phyloP scores from a whole-genome alignment of 2,329 filamentous ascomycete genomes.

The Penicillium olsonii region DNA sequence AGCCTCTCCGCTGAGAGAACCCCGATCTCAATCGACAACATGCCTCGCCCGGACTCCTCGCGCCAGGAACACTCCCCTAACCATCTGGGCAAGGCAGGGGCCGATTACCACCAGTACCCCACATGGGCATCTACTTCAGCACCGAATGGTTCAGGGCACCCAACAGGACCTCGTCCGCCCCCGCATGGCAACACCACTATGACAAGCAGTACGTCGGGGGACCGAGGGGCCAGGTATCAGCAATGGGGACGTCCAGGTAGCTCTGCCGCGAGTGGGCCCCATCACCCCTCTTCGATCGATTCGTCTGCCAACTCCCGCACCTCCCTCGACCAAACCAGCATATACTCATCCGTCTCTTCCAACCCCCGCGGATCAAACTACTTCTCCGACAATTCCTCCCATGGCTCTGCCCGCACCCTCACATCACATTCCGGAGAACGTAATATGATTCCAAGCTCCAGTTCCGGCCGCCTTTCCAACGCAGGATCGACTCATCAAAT shows the following conservation, averaged over 20 bases:
- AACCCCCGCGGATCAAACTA: conserved; percentile 58
- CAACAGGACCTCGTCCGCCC: conserved; percentile 63
- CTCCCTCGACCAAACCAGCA: conserved; percentile 66
- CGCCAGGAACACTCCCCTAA: conserved; percentile 76
- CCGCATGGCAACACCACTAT: conserved; percentile 61
- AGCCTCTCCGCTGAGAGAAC: conserved; percentile 66
- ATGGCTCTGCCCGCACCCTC: conserved; percentile 50
- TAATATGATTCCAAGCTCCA: conserved; percentile 26
- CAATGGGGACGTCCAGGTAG: conserved; percentile 70
- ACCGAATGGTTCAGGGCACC: conserved; percentile 54
- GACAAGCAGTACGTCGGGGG: conserved; percentile 70
- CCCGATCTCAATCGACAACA: conserved; percentile 71
- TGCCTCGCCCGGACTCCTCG: conserved; percentile 63
- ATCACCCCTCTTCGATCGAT: conserved; percentile 59
- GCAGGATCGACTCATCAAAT: conserved; percentile 32
- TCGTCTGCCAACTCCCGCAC: conserved; percentile 56
- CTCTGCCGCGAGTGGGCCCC: conserved; percentile 55
- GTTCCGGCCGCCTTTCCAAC: conserved; percentile 33
- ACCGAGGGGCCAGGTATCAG: conserved; percentile 70
- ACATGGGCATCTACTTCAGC: conserved; percentile 61
- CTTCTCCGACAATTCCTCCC: conserved; percentile 55
- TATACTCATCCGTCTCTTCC: conserved; percentile 63
- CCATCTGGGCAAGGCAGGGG: conserved; percentile 74
- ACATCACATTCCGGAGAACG: conserved; percentile 41
- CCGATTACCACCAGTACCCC: conserved; percentile 89